These are phyloP conservation scores for Piper betle DNA, from an alignment of 164 flowering plant species.

Conservation along the genomic window DNA sequence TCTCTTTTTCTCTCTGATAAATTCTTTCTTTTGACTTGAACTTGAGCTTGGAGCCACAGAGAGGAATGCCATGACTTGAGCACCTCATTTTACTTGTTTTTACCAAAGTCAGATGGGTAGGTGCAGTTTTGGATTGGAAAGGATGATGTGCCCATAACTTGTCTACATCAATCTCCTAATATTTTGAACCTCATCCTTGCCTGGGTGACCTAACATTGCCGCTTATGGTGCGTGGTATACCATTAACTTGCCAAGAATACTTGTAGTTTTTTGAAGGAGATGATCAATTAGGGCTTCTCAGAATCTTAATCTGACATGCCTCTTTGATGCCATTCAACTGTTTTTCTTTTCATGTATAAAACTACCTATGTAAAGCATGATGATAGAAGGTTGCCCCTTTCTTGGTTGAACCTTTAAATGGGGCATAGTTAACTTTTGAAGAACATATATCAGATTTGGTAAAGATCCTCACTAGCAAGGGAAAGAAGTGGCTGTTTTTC, in stretches of 20 bases:
- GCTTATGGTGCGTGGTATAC: not conserved
- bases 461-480: no score
- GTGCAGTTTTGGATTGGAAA: slow-evolving; percentile 14
- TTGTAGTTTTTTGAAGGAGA: not conserved
- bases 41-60: not conserved
- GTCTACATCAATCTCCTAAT: not conserved
- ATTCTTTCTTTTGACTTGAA: not conserved
- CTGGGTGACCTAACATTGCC: not conserved
- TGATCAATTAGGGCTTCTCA: not conserved
- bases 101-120: slow-evolving; percentile 15
- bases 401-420: no score
- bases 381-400: no score
- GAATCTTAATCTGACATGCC: no score
- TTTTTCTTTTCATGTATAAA: no score
- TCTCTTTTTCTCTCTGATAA: no score
- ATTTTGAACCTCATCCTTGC: not conserved
- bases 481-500: no score
- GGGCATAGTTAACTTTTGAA: no score
- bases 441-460: no score
- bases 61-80: not conserved
- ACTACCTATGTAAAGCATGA: no score
- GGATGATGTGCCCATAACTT: not conserved
- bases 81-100: not conserved
- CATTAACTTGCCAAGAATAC: not conserved
- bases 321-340: no score